These are phyloP conservation scores for Xylaria polymorpha DNA, from an alignment of 2,329 filamentous ascomycete genomes.

Conservation along the genomic window DNA sequence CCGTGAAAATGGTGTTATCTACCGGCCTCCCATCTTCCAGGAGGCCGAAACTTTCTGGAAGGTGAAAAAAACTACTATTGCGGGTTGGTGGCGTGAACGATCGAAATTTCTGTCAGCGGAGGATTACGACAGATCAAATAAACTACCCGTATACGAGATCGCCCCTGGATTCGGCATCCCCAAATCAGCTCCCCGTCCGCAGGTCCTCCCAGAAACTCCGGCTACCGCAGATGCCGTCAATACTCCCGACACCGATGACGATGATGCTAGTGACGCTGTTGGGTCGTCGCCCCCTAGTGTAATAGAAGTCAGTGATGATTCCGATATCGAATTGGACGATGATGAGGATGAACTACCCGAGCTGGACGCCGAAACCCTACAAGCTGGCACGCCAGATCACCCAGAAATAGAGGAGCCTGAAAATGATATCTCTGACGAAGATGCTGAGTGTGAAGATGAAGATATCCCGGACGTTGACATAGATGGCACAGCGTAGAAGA, in stretches of 20 bases:
- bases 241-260: background rate
- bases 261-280: conserved; percentile 13
- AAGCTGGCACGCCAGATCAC: background rate
- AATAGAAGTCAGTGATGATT: conserved; percentile 29
- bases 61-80: conserved; percentile 11
- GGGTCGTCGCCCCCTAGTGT: background rate
- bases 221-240: conserved; percentile 7
- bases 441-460: background rate
- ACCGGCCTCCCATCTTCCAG: conserved; percentile 24
- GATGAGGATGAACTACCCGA: conserved; percentile 25
- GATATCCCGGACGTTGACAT: background rate
- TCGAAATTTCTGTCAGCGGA: conserved; percentile 25
- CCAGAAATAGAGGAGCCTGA: background rate
- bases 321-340: conserved; percentile 17
- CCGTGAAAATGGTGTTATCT: conserved; percentile 18
- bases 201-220: conserved; percentile 10
- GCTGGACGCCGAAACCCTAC: conserved; percentile 7
- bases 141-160: conserved; percentile 17
- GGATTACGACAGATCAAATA: conserved; percentile 23
- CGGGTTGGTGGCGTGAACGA: conserved; percentile 15
- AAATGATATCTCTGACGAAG: background rate
- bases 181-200: conserved; percentile 7
- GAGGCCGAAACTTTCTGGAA: conserved; percentile 26
- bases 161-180: conserved; percentile 14
- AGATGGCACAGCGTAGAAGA: background rate